Evolutionary conservation across 2,329 filamentous ascomycete species (phyloP).

Genomic region (Mycosphaerelloides madeirae): DNA sequence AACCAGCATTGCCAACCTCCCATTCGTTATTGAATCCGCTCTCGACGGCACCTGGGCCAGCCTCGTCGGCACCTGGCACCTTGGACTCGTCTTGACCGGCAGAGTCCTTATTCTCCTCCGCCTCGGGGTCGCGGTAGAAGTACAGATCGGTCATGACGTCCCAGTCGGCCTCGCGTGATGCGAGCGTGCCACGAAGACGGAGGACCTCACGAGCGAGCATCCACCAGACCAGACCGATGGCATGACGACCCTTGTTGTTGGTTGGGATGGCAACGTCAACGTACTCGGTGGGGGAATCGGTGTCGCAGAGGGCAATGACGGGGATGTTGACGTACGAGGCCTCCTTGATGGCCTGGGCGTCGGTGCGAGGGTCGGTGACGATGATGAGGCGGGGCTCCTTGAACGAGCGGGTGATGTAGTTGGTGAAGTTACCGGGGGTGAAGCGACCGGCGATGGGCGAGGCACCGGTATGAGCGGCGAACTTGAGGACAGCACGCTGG

Average conservation of each 20-base stretch:
- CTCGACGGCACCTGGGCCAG: constrained; percentile 72
- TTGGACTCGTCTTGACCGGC: constrained; percentile 78
- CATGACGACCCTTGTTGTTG: constrained; percentile 99
- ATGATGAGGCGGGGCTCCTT: constrained; percentile 99
- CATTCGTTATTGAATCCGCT: constrained; percentile 77
- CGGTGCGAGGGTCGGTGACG: constrained; percentile 98
- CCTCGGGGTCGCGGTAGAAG: constrained; percentile 99
- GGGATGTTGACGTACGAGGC: constrained; percentile 99
- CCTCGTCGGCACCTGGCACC: constrained; percentile 78
- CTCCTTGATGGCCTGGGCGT: constrained; percentile 99
- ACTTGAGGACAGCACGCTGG: constrained; percentile 99
- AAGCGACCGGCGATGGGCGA: constrained; percentile 98
- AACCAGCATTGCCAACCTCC: constrained; percentile 67
- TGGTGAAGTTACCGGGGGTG: constrained; percentile 99
- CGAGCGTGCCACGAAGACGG: constrained; percentile 93
- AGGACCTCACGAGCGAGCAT: constrained; percentile 99
- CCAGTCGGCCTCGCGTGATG: constrained; percentile 94
- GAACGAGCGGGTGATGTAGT: constrained; percentile 99
- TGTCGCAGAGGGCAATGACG: constrained; percentile 98
- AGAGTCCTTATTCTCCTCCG: constrained; percentile 95
- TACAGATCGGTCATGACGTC: constrained; percentile 99
- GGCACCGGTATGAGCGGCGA: constrained; percentile 96
- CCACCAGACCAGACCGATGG: constrained; percentile 99
- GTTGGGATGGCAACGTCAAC: constrained; percentile 99
- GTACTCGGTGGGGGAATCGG: constrained; percentile 98